Evolutionary conservation across 306 rosid species (phyloP), one percentile per base, ranked within the genome.

Genomic region (Gleditsia sinensis): DNA sequence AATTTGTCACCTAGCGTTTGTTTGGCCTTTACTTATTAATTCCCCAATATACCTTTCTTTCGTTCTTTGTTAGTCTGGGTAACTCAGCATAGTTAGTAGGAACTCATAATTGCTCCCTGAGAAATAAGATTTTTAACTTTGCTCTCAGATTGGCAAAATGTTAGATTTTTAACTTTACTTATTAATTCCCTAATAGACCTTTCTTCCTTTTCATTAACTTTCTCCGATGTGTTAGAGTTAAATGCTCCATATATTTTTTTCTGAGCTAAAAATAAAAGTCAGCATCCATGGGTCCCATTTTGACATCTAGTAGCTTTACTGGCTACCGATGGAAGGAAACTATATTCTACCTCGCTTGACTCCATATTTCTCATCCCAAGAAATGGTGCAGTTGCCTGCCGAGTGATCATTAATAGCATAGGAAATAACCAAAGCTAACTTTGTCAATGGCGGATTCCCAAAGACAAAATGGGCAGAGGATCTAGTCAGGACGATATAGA

Each of bases 11-110:
- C 54, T 20, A n/a, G 7, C 4, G 4, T 7, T 9, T 27, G 36
- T 33, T 60, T 53, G 24, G 69, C 9, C 27, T 33, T 39, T 75
- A 20, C 32, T 13, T 79, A 57, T 27, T 23, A 11, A 2, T 53
- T 39, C 27, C 37, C 8, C 39, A 3, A 10, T 27, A 46, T 71
- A 36, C 54, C 17, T 49, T 62, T 1, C 21, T 53, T 3, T 33
- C n/a, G n/a, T n/a, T 30, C 16, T 67, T 32, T 76, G 58, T 46
- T 43, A 42, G 50, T 30, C 23, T 7, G 30, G 7, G 12, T 79
- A 53, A 65, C 30, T 27, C 36, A 71, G 32, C 23, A 16, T 72
- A 77, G 67, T 59, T 13, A 54, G 34, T 8, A 11, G 62, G 64
- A 50, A 42, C 30, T 65, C 21, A 56, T 53, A 45, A 24, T 72